A percentile compares a stretch with the other conserved stretches of the same genome.
Evolutionary conservation across 306 rosid species (phyloP).

Genomic region (Chamaecrista fasciculata): DNA sequence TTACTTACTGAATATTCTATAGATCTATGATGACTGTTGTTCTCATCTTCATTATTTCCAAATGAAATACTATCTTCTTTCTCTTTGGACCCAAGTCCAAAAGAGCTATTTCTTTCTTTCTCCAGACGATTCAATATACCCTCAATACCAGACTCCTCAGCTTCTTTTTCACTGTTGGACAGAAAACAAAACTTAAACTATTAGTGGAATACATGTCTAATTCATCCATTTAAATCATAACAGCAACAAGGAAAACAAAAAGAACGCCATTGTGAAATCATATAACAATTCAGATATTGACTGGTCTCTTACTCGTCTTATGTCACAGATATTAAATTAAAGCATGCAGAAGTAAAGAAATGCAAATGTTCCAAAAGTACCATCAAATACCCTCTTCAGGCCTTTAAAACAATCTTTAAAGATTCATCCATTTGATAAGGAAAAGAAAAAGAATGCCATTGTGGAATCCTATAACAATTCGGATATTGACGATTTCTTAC

Average conservation of each 20-base stretch:
- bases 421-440: slow-evolving; percentile 12
- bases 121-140: slow-evolving; percentile 87
- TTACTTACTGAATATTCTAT: slow-evolving; percentile 51
- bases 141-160: slow-evolving; percentile 71
- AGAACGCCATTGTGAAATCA: background rate
- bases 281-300: background rate
- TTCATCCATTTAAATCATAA: slow-evolving; percentile 15
- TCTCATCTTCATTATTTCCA: slow-evolving; percentile 25
- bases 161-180: slow-evolving; percentile 47
- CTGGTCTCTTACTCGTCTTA: background rate
- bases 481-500: background rate
- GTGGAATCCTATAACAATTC: background rate
- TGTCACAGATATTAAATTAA: slow-evolving; percentile 4
- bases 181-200: slow-evolving; percentile 16
- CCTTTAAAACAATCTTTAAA: too few relatives aligned
- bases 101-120: slow-evolving; percentile 55
- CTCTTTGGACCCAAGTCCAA: slow-evolving; percentile 41
- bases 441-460: background rate
- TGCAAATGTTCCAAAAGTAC: slow-evolving; percentile 12
- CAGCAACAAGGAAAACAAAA: background rate
- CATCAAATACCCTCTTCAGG: background rate
- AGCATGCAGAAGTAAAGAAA: background rate
- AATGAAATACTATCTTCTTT: slow-evolving; percentile 33
- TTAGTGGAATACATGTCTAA: background rate
- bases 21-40: slow-evolving; percentile 35